Evolutionary conservation across 148 eudicot genomes (phyloP), one percentile per base, ranked within the genome.

Genomic region (Cornus kousa): DNA sequence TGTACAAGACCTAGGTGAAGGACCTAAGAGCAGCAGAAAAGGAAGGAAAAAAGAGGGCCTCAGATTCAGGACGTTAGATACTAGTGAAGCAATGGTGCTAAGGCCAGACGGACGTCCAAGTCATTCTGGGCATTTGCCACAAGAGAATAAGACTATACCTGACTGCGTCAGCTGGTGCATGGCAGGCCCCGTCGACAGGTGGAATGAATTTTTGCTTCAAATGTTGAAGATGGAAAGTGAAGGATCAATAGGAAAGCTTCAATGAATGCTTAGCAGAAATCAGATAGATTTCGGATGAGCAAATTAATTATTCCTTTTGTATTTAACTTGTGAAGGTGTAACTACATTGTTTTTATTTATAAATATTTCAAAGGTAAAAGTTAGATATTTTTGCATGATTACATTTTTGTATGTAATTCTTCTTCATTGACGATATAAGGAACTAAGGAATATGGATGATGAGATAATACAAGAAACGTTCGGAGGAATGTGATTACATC

Each of bases 111-210:
- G 89, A 50, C 82, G 84, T 16, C 80, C 92, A 67, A 70, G 88
- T 82, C 78, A 35, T 85, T 65, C 81, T 60, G 93, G 94, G 35
- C 92, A 88, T 74, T 86, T 84, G 77, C 88, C 91, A 10, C 72
- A 81, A 17, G 81, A 79, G 80, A 87, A 85, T 33, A 88, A 70
- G 69, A 79, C 75, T 0, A 81, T 85, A 62, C 83, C 87, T 62
- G 97, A 91, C 70, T 93, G 97, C 82, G 90, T 93, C 13, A 94
- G 91, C 86, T 93, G 94, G 93, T 93, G 97, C 31, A 75, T 93
- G 68, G 94, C 97, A 20, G 95, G 97, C 8, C 89, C 95, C 11
- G 90, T 93, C 77, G 90, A 87, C 74, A 23, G 60, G 2, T 87
- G 90, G 90, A 84, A 82, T 67, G 84, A 85, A 72, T 78, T 92